phyloP scores from a whole-genome alignment of 352 stramenopile species.

The Pythium pectinolyticum region DNA sequence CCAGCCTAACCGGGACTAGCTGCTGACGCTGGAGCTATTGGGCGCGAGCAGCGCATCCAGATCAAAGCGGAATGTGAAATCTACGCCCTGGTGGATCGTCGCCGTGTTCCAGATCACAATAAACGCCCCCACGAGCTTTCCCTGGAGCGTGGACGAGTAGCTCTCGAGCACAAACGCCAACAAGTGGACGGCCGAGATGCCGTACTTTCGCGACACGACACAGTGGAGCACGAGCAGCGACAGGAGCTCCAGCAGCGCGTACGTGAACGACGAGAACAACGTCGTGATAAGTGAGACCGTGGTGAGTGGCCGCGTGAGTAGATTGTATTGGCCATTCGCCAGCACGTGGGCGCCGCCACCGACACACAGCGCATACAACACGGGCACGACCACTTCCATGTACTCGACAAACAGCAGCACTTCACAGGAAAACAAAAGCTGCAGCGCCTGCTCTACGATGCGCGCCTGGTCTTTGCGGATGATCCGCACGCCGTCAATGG shows the following conservation, averaged over 20 bases:
- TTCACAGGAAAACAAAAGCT: conserved; percentile 29
- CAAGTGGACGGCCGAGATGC: conserved; percentile 27
- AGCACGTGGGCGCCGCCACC: conserved; percentile 7
- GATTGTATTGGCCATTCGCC: conserved; percentile 20
- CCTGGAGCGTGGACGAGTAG: conserved; percentile 35
- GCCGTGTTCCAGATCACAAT: conserved; percentile 24
- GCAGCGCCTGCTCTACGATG: conserved; percentile 31
- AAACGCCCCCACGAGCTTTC: conserved; percentile 36
- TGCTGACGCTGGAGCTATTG: too few relatives aligned
- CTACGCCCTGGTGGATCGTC: conserved; percentile 20
- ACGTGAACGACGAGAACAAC: conserved; percentile 11
- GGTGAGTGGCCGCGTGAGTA: not conserved
- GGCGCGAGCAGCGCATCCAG: conserved; percentile 5
- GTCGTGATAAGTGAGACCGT: not conserved
- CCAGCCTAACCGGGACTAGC: too few relatives aligned
- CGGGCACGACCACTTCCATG: conserved; percentile 25
- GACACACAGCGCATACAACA: conserved; percentile 17
- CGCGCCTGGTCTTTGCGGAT: conserved; percentile 24
- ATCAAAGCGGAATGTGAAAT: conserved; percentile 19
- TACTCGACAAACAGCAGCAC: conserved; percentile 35
- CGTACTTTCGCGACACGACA: conserved; percentile 30
- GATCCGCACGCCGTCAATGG: conserved; percentile 23
- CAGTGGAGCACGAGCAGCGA: conserved; percentile 35
- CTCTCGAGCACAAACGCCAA: conserved; percentile 41
- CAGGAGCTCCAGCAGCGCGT: conserved; percentile 35